Evolutionary conservation across 116 monocot genomes (phyloP).

Genomic region (Zostera marina): DNA sequence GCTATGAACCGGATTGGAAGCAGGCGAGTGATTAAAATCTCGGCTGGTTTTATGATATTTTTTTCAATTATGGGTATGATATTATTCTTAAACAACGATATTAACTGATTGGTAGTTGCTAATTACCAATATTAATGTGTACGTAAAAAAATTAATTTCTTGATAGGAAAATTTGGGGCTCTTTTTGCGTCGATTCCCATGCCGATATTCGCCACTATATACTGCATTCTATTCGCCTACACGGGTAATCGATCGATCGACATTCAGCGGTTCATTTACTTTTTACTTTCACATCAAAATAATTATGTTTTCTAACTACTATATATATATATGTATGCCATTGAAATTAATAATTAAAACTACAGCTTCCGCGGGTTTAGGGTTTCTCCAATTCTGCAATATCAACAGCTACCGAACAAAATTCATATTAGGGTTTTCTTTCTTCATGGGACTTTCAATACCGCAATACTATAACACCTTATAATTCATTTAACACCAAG

Average conservation of each 20-base stretch:
- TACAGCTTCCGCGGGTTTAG: conserved; percentile 79
- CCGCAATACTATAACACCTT: conserved; percentile 79
- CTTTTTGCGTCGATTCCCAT: conserved; percentile 83
- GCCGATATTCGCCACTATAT: conserved; percentile 57
- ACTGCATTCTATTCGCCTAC: conserved; percentile 72
- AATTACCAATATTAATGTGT: too few species aligned
- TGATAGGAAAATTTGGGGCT: conserved; percentile 79
- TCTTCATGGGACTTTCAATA: conserved; percentile 82
- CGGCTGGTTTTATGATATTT: conserved; percentile 76
- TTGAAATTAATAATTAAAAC: too few species aligned
- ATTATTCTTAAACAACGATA: not conserved
- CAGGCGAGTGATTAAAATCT: conserved; percentile 48
- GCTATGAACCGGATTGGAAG: conserved; percentile 73
- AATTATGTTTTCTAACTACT: too few species aligned
- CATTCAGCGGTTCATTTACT: too few species aligned
- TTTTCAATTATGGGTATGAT: conserved; percentile 24
- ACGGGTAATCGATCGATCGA: conserved; percentile 22
- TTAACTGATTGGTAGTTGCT: too few species aligned
- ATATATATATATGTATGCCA: too few species aligned
- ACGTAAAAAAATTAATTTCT: not conserved
- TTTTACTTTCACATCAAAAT: too few species aligned
- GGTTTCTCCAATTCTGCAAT: conserved; percentile 82
- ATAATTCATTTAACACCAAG: too few species aligned
- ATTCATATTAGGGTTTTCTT: conserved; percentile 71
- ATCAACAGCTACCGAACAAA: conserved; percentile 68